Conservation (phyloP, 495 filamentous ascomycete genomes). For the Annulohypoxylon bovei region DNA sequence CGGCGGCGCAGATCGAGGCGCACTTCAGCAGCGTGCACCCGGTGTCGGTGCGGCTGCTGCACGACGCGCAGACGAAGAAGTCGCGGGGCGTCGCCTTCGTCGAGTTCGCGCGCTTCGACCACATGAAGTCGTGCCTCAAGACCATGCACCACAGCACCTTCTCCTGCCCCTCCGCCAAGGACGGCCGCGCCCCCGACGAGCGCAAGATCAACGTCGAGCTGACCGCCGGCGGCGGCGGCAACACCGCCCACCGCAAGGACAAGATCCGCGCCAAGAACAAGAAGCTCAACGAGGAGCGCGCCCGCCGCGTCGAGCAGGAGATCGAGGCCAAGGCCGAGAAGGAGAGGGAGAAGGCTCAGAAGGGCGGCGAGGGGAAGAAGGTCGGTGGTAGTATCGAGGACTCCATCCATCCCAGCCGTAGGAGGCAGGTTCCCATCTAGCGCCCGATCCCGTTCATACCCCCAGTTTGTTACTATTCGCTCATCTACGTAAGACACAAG, state of each 20-base stretch:
- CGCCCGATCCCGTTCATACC: conserved; percentile 1
- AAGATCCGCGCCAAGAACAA: conserved; percentile 89
- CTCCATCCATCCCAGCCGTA: conserved; percentile 69
- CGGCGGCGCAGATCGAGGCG: conserved; percentile 66
- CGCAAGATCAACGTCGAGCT: conserved; percentile 91
- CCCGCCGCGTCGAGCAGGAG: conserved; percentile 60
- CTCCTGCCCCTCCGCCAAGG: conserved; percentile 53
- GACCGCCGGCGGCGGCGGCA: conserved; percentile 89
- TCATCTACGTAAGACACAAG: too few species aligned
- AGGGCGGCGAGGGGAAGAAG: conserved; percentile 38
- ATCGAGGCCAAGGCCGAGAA: conserved; percentile 63
- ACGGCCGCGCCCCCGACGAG: conserved; percentile 59
- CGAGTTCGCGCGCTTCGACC: conserved; percentile 88
- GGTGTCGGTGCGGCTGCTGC: conserved; percentile 76
- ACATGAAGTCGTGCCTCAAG: conserved; percentile 92
- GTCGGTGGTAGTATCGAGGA: conserved; percentile 47
- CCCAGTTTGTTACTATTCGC: too few species aligned
- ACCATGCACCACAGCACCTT: conserved; percentile 89
- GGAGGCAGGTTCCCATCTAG: conserved; percentile 57
- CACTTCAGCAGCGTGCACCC: conserved; percentile 85
- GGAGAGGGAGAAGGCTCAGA: conserved; percentile 52
- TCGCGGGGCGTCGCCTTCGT: conserved; percentile 92
- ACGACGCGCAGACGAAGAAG: conserved; percentile 72
- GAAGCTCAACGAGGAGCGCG: conserved; percentile 84
- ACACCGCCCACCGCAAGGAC: conserved; percentile 71